Base-by-base conservation (phyloP, 2,329 filamentous ascomycete species). In the Sporothrix humicola region DNA sequence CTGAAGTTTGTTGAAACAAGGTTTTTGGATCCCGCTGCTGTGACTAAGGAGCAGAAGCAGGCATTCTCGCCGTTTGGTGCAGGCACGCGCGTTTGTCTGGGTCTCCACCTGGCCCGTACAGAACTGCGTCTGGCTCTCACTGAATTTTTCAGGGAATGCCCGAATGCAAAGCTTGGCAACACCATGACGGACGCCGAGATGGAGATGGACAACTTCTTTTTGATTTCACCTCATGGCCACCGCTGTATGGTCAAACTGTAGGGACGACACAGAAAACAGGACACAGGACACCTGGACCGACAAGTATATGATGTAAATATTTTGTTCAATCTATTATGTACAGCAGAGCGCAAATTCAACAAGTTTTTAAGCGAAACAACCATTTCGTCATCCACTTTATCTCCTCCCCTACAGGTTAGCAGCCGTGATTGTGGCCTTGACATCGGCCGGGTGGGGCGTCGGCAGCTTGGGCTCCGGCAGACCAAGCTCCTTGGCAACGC, bases 391-490 rank as follows among this genome's bases (percentile, higher is more conserved):
- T 37, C 31, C 4, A 37, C 31, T 10, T 17, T 20, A 3, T 52
- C n/a, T 7, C 48, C 20, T 7, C n/a, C 20, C 17, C 42, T 65
- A 66, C n/a, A 66, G 20, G 10, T 48, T 66, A 0, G 44, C 61
- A 5, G 17, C 61, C n/a, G 61, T 17, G 12, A 20, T 46, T 4
- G 61, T 46, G 10, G 44, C 42, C 61, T 66, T 66, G 61, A 46
- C 61, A 50, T 66, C 61, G 8, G 9, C 20, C 61, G 61, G 42
- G 31, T 66, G 17, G 20, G 61, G 5, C 12, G 44, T 1, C 42
- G 61, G 61, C 44, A 66, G 61, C 13, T 31, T 66, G 4, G 61
- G 61, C 61, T 66, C 61, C 10, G 61, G 61, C n/a, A 66, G 20
- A 3, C 20, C 44, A 10, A 66, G 61, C 44, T 66, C 61, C 44